Evolutionary conservation across 2,329 filamentous ascomycete species (phyloP), one percentile per base, ranked within the genome.

Genomic region (Biscogniauxia mediterranea): DNA sequence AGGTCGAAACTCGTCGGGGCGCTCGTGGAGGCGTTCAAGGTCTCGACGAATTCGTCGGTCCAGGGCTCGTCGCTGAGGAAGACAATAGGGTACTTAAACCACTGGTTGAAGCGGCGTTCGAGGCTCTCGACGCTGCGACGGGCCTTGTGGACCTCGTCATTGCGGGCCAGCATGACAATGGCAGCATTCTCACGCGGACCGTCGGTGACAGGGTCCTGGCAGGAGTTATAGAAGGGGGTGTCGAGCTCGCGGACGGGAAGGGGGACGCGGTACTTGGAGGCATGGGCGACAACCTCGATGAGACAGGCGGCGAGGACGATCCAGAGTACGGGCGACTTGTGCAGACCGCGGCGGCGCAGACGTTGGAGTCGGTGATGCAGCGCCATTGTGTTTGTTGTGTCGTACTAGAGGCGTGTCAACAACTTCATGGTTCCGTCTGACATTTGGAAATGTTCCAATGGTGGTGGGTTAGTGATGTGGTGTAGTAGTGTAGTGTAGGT

Each of bases 31-130:
- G 69, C 67, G 8, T 69, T 70, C 2, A 72, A 60, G 46, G 60
- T 71, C 49, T 69, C 57, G 63, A 74, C 75, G 66, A 81, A 74
- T 19, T 68, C 67, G 11, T 71, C 65, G 64, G 72, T 73, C 74
- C 76, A 81, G 5, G 74, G 72, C 68, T 80, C 73, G 68, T 81
- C 75, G 70, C 81, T 81, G 56, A 81, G 70, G 63, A 81, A 81
- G 38, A 81, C 76, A 61, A 78, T 74, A 1, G 79, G 79, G 66
- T 81, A 81, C 51, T 78, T 74, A 69, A 78, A 81, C 75, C 77
- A 79, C 61, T 73, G 74, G 68, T 81, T 81, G 70, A 80, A 81
- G 61, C 75, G 75, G 25, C 71, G 68, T 68, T 81, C 79, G 58
- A 81, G 72, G 59, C 73, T 77, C n/a, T 70, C 64, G n/a, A 81